Base-by-base conservation (phyloP, 371 early-diverging fungal genomes). In the Blastocladiella emersonii region DNA sequence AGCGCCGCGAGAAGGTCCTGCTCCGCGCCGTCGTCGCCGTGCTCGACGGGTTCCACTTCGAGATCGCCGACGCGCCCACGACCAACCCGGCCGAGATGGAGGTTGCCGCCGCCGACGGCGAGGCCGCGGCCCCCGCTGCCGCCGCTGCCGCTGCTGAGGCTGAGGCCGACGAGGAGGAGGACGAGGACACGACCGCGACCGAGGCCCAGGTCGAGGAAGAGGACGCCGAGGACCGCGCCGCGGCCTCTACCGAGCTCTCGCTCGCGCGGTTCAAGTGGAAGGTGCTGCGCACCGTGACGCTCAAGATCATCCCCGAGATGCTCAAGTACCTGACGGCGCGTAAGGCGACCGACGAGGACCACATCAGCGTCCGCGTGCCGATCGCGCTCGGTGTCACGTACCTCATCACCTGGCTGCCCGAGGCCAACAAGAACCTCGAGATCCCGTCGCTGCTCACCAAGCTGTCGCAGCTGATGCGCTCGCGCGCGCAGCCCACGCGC, bases 11-110 rank as follows among this genome's bases (percentile, higher is more conserved):
- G 68, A 88, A 86, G 70, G 73, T 85, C 3, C 73, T 89, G 63
- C 83, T 91, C 37, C 82, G 93, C 34, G 76, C 87, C 0, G 77
- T 95, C 15, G 82, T 89, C 64, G 74, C 84, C 15, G 76, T 95
- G 49, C 68, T 98, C 59, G 94, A 95, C 62, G 80, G 81, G 35
- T 97, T 95, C 82, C 91, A 91, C 67, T 94, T 91, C 73, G 87
- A 92, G 19, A 51, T 51, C 23, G 53, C 27, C 53, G 53, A 51
- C 32, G 59, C 37, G 17, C 35, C 57, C 0, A 13, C 13, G 34
- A 13, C 8, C 15, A 30, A 8, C 5, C 53, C 53, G 27, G 17
- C 32, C 15, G 32, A 27, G 21, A 19, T 51, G 27, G 53, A 25
- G 13, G 17, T 27, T 30, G n/a, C 8, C 10, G 48, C 10, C 7